Evolutionary conservation across 2,329 filamentous ascomycete genomes (phyloP).

Genomic region (Gnomoniopsis smithogilvyi): DNA sequence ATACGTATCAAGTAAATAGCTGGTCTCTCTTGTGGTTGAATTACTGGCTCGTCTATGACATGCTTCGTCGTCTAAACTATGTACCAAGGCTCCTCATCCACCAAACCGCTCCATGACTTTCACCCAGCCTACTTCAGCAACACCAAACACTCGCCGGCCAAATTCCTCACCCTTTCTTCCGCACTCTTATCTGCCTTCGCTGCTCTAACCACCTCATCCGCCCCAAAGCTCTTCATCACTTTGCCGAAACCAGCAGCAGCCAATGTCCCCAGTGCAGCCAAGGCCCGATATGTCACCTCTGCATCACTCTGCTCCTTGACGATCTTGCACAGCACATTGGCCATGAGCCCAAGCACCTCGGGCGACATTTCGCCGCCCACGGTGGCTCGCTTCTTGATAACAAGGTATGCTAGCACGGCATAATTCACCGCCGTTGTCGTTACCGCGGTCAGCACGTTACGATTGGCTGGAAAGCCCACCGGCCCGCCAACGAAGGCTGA

Average conservation of each 20-base stretch:
- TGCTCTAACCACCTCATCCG: slow-evolving; percentile 35
- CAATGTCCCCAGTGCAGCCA: slow-evolving; percentile 82
- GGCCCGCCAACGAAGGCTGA: slow-evolving; percentile 40
- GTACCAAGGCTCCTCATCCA: background rate
- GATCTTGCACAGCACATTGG: slow-evolving; percentile 57
- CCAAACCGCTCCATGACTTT: background rate
- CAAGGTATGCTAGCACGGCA: slow-evolving; percentile 63
- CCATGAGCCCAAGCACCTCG: slow-evolving; percentile 40
- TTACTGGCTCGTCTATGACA: too few species aligned
- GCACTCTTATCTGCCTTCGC: slow-evolving; percentile 39
- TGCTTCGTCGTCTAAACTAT: background rate
- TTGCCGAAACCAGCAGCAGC: slow-evolving; percentile 53
- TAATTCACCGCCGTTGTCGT: slow-evolving; percentile 84
- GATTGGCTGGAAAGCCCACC: slow-evolving; percentile 55
- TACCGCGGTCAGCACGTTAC: slow-evolving; percentile 78
- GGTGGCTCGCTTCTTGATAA: slow-evolving; percentile 39
- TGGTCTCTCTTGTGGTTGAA: too few species aligned
- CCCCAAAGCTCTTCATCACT: slow-evolving; percentile 39
- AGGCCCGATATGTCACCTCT: slow-evolving; percentile 77
- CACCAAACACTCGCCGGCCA: slow-evolving; percentile 44
- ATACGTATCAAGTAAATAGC: too few species aligned
- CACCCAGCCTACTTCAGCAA: slow-evolving; percentile 26
- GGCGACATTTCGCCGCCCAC: slow-evolving; percentile 35
- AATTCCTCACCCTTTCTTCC: slow-evolving; percentile 46
- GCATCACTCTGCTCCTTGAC: slow-evolving; percentile 67